Evolutionary conservation across 1,139 yeast genomes (phyloP).

Genomic region (Taiozyma onychis): DNA sequence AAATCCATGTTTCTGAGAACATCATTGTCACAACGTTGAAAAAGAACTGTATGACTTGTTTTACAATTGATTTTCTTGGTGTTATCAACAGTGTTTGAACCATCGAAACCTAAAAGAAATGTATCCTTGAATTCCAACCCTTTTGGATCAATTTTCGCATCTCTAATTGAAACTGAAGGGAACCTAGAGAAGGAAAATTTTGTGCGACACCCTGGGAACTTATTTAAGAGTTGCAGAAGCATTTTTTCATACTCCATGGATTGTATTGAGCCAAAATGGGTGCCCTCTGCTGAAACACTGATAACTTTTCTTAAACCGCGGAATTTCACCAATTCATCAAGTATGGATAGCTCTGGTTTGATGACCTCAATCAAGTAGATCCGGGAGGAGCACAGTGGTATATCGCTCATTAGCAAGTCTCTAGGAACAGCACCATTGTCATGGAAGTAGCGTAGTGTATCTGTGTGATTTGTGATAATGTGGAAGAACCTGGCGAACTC

Average conservation of each 20-base stretch:
- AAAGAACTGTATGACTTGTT: neutral
- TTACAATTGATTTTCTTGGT: neutral
- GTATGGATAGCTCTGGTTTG: neutral
- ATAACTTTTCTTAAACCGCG: conserved; percentile 3
- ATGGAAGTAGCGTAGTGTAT: conserved; percentile 1
- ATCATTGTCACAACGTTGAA: neutral
- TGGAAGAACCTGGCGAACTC: conserved; percentile 12
- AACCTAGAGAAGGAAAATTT: neutral
- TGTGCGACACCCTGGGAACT: neutral
- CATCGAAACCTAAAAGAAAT: neutral
- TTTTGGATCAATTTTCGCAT: neutral
- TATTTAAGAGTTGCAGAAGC: neutral
- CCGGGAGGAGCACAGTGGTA: conserved; percentile 9
- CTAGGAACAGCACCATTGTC: conserved; percentile 1
- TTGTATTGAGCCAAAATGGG: neutral
- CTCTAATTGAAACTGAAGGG: neutral
- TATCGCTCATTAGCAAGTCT: conserved; percentile 4
- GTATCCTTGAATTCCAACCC: neutral
- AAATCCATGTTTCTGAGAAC: conserved; percentile 2
- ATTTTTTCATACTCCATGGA: neutral
- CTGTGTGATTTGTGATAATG: conserved; percentile 6
- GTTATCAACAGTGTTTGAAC: neutral
- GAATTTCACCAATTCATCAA: conserved; percentile 1
- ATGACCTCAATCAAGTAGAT: conserved; percentile 14
- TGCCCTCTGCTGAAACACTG: neutral